Conservation (phyloP, 2,329 filamentous ascomycete species). For the Talaromyces sp. region DNA sequence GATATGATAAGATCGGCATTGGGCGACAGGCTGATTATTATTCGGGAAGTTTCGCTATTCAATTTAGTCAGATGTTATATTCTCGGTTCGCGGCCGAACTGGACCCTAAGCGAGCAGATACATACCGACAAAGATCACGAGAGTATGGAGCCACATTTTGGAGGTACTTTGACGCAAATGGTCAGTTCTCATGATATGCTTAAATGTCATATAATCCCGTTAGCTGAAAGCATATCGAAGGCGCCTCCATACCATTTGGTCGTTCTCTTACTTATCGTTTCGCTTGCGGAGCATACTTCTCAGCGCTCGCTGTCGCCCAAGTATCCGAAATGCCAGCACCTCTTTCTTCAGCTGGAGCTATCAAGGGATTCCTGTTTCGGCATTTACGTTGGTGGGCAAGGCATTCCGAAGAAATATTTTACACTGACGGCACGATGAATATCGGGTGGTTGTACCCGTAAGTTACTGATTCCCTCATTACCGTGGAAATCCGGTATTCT, state of each 20-base stretch:
- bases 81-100: conserved; percentile 64
- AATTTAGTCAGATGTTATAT: conserved; percentile 74
- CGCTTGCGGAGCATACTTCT: conserved; percentile 82
- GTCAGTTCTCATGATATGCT: background rate
- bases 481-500: background rate
- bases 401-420: conserved; percentile 68
- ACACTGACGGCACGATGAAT: conserved; percentile 68
- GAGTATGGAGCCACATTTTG: background rate
- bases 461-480: background rate
- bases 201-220: background rate
- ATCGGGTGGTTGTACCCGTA: conserved; percentile 43
- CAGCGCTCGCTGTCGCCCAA: conserved; percentile 70
- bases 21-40: conserved; percentile 87
- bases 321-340: conserved; percentile 65
- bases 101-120: conserved; percentile 49
- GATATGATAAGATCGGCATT: background rate
- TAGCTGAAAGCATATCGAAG: background rate
- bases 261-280: conserved; percentile 78
- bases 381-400: conserved; percentile 78
- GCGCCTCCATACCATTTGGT: conserved; percentile 66
- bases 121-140: background rate
- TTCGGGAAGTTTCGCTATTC: conserved; percentile 76
- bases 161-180: background rate
- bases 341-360: conserved; percentile 68
- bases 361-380: conserved; percentile 70